These are phyloP conservation scores for Cucumis melo DNA, from an alignment of 306 rosid genomes.

Conservation along the genomic window DNA sequence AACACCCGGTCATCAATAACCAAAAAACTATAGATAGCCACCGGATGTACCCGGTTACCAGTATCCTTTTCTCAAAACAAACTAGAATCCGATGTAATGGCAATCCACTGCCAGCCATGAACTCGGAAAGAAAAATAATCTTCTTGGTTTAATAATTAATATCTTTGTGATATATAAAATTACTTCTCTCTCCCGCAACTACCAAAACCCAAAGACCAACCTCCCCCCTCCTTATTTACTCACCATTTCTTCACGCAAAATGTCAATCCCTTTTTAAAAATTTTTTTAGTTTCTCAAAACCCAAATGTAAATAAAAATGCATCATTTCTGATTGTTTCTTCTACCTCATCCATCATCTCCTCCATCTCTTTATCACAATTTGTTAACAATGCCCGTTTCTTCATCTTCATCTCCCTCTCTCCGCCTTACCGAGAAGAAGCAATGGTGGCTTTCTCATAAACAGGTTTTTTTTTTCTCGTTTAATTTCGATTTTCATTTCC, in stretches of 20 bases:
- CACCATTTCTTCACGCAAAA: slow-evolving; percentile 6
- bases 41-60: slow-evolving; percentile 25
- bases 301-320: neutral
- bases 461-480: slow-evolving; percentile 25
- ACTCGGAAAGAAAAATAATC: neutral
- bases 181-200: slow-evolving; percentile 4
- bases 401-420: slow-evolving; percentile 38
- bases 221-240: slow-evolving; percentile 12
- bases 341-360: neutral
- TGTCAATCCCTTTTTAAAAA: slow-evolving; percentile 3
- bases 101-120: slow-evolving; percentile 58
- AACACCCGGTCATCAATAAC: slow-evolving; percentile 17
- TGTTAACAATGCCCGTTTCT: slow-evolving; percentile 33
- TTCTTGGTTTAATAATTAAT: neutral
- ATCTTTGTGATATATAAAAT: neutral
- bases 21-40: neutral
- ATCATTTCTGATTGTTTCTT: neutral
- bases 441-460: slow-evolving; percentile 83
- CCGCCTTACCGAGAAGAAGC: slow-evolving; percentile 45
- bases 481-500: neutral
- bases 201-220: neutral
- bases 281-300: slow-evolving; percentile 3
- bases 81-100: slow-evolving; percentile 19
- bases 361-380: neutral
- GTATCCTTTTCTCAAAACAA: slow-evolving; percentile 10